Evolutionary conservation across 345 rosid species (phyloP).

Genomic region (Eutrema heterophyllum): DNA sequence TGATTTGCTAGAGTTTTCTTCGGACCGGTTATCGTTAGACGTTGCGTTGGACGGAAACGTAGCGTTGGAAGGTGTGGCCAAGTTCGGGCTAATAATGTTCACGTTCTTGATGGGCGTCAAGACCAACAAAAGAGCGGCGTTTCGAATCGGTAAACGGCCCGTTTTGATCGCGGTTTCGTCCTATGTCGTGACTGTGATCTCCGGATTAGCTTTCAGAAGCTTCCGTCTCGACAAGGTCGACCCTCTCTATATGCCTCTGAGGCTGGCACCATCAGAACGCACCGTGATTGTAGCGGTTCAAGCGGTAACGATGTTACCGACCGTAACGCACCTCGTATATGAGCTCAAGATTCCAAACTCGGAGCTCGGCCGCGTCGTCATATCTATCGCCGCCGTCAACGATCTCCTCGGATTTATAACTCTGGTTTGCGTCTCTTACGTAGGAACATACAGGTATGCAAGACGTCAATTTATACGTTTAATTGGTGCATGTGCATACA

Average conservation of each 20-base stretch:
- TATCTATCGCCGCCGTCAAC: conserved; percentile 17
- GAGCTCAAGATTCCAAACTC: conserved; percentile 35
- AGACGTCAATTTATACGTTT: not conserved
- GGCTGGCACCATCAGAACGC: conserved; percentile 26
- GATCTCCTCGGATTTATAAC: conserved; percentile 20
- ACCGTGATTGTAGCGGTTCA: conserved; percentile 14
- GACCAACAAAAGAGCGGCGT: conserved; percentile 32
- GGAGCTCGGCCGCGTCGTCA: conserved; percentile 22
- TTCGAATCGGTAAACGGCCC: conserved; percentile 7
- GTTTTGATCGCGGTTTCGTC: conserved; percentile 19
- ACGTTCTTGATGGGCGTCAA: conserved; percentile 47
- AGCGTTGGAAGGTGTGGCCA: conserved; percentile 29
- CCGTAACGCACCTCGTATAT: conserved; percentile 23
- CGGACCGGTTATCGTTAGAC: conserved; percentile 9
- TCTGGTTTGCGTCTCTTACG: not conserved
- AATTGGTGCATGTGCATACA: not conserved
- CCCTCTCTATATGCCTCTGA: conserved; percentile 27
- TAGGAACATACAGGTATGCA: conserved; percentile 22
- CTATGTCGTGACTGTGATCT: conserved; percentile 18
- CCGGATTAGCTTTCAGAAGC: conserved; percentile 1
- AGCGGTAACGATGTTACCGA: conserved; percentile 27
- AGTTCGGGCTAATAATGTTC: conserved; percentile 38
- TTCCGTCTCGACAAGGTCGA: conserved; percentile 14
- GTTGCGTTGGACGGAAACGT: conserved; percentile 3
- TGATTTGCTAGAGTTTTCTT: conserved; percentile 10